Percentiles rank a stretch among this genome's conserved stretches.
Evolutionary conservation across 1,284 basidiomycete genomes (phyloP).

Genomic region (Trichosporon coremiiforme): DNA sequence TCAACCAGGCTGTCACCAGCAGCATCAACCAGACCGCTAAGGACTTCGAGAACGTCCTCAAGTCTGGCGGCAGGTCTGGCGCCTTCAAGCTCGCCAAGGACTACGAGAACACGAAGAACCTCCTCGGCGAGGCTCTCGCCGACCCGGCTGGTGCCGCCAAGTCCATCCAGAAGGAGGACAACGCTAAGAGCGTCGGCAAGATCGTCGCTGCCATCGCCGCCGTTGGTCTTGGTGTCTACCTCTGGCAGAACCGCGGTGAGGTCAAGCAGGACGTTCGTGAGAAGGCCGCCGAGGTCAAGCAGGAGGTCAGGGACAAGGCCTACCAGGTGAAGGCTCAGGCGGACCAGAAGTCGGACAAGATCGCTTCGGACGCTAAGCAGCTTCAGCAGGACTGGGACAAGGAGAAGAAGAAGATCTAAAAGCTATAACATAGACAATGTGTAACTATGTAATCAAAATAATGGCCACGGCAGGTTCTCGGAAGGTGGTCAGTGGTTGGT

Average conservation of each 20-base stretch:
- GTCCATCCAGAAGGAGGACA: constrained; percentile 14
- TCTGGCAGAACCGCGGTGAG: constrained; percentile 10
- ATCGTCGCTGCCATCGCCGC: constrained; percentile 10
- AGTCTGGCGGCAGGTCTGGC: background rate
- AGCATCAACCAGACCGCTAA: constrained; percentile 9
- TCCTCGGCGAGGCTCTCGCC: constrained; percentile 9
- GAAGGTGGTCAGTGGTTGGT: background rate
- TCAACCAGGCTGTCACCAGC: constrained; percentile 15
- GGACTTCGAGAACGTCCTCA: constrained; percentile 17
- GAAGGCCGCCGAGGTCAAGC: constrained; percentile 12
- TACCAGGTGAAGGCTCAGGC: background rate
- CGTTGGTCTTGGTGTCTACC: constrained; percentile 7
- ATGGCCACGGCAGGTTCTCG: background rate
- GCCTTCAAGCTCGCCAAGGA: constrained; percentile 17
- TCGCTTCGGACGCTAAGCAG: background rate
- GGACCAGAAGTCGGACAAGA: constrained; percentile 6
- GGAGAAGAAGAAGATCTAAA: constrained; percentile 3
- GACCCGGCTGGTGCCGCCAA: constrained; percentile 1
- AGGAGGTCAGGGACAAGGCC: background rate
- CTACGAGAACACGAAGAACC: constrained; percentile 19
- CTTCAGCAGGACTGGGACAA: background rate
- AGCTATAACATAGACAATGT: background rate
- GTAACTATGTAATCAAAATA: constrained; percentile 1
- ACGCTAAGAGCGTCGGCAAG: constrained; percentile 17
- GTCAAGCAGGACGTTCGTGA: constrained; percentile 13